Conservation (phyloP, 2,329 filamentous ascomycete genomes). For the Neofusicoccum laricinum region DNA sequence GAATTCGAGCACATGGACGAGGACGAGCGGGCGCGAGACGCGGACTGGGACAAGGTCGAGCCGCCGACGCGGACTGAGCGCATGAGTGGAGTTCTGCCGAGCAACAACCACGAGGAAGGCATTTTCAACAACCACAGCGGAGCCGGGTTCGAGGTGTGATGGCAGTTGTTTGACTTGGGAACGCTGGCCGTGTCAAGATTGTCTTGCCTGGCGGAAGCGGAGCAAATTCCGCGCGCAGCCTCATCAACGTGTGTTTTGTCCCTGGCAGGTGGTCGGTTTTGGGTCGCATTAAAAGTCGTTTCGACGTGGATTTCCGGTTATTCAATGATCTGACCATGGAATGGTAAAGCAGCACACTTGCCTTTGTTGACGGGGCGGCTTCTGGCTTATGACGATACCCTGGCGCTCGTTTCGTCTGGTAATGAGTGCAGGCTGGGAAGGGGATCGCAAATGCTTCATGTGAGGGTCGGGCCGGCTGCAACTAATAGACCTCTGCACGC, state of each 20-base stretch:
- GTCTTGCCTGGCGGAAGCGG: slow-evolving; percentile 1
- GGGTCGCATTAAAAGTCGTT: slow-evolving; percentile 12
- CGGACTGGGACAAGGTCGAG: slow-evolving; percentile 37
- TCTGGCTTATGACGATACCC: slow-evolving; percentile 13
- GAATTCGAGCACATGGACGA: slow-evolving; percentile 41
- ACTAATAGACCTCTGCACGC: slow-evolving; percentile 11
- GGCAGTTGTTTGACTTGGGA: neutral
- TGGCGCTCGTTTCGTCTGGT: slow-evolving; percentile 10
- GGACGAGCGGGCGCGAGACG: slow-evolving; percentile 40
- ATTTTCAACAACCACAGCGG: slow-evolving; percentile 43
- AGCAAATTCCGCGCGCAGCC: neutral
- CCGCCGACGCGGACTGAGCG: slow-evolving; percentile 38
- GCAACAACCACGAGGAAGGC: slow-evolving; percentile 42
- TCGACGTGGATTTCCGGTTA: slow-evolving; percentile 11
- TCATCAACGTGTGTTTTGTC: neutral
- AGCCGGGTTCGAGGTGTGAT: slow-evolving; percentile 37
- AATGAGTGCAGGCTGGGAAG: slow-evolving; percentile 10
- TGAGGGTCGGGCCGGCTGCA: slow-evolving; percentile 11
- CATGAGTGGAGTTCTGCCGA: slow-evolving; percentile 51
- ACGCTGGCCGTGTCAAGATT: slow-evolving; percentile 12
- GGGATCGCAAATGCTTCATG: slow-evolving; percentile 3
- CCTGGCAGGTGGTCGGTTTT: neutral
- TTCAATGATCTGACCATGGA: slow-evolving; percentile 6
- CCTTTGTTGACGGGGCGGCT: slow-evolving; percentile 10
- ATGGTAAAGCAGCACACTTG: slow-evolving; percentile 5